Conservation (phyloP, 2,329 filamentous ascomycete species). For the Aspergillus eucalypticola region DNA sequence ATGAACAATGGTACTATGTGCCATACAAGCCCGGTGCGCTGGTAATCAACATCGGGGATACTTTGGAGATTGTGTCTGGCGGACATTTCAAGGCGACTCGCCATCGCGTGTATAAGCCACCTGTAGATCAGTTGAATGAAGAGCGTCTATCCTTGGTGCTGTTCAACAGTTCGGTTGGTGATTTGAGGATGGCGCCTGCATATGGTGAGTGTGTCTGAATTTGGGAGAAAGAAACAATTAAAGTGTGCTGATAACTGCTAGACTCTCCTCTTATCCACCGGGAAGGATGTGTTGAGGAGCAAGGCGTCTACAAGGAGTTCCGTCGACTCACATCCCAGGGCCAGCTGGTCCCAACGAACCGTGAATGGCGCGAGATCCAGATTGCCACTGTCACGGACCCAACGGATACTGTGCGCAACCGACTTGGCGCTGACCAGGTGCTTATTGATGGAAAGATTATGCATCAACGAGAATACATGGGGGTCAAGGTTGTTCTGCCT, state of each 20-base stretch:
- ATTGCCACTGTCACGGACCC: conserved; percentile 48
- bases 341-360: conserved; percentile 48
- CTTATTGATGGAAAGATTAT: conserved; percentile 49
- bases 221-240: background rate
- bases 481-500: conserved; percentile 48
- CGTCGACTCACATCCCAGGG: conserved; percentile 45
- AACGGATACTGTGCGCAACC: conserved; percentile 44
- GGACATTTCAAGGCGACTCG: conserved; percentile 51
- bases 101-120: conserved; percentile 48
- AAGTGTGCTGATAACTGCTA: background rate
- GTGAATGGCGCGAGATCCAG: conserved; percentile 54
- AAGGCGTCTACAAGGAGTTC: conserved; percentile 51
- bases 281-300: conserved; percentile 46
- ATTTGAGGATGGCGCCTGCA: conserved; percentile 47
- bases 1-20: conserved; percentile 52
- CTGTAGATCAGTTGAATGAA: conserved; percentile 37
- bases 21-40: conserved; percentile 46
- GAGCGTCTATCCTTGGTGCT: conserved; percentile 40
- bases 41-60: conserved; percentile 53
- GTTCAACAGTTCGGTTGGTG: conserved; percentile 50
- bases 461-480: conserved; percentile 51
- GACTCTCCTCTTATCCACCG: conserved; percentile 43
- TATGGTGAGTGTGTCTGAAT: conserved; percentile 16
- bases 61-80: conserved; percentile 48
- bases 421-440: conserved; percentile 46